These are phyloP conservation scores for Fonsecaea nubica DNA, from an alignment of 2,329 filamentous ascomycete species.

Conservation along the genomic window DNA sequence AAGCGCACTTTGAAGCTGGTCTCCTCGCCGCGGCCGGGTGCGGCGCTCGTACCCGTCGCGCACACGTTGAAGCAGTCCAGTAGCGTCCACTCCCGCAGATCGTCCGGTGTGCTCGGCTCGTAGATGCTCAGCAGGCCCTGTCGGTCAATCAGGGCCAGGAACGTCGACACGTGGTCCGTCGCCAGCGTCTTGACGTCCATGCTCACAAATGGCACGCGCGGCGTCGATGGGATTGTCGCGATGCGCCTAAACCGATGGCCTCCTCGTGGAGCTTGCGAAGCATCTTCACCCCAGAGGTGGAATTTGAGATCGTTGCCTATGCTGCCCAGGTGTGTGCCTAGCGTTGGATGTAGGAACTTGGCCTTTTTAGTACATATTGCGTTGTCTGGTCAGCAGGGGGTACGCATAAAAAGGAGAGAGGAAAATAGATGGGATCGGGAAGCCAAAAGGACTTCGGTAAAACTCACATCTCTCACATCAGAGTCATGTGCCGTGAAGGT, in stretches of 20 bases:
- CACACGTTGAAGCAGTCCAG: constrained; percentile 80
- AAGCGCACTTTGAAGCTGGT: constrained; percentile 85
- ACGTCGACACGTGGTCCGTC: constrained; percentile 75
- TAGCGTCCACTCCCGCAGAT: constrained; percentile 74
- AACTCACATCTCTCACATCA: constrained; percentile 81
- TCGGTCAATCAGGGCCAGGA: constrained; percentile 81
- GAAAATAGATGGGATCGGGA: constrained; percentile 32
- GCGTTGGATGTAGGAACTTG: constrained; percentile 90
- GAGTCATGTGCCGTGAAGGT: constrained; percentile 89
- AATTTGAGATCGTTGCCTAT: constrained; percentile 89
- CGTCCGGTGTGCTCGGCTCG: constrained; percentile 85
- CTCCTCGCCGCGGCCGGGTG: constrained; percentile 79
- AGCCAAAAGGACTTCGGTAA: neutral
- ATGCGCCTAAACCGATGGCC: constrained; percentile 81
- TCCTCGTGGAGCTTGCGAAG: constrained; percentile 73
- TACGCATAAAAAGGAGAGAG: constrained; percentile 21
- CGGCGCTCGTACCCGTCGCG: constrained; percentile 52
- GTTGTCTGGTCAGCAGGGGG: neutral
- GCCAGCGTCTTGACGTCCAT: constrained; percentile 82
- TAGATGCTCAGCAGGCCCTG: constrained; percentile 81
- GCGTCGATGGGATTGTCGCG: constrained; percentile 70
- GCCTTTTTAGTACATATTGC: constrained; percentile 59
- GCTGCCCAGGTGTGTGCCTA: constrained; percentile 86
- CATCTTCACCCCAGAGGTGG: constrained; percentile 92
- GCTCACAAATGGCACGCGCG: constrained; percentile 68